Evolutionary conservation across 805 yeast genomes (phyloP).

Genomic region (Zygoascus tannicola): DNA sequence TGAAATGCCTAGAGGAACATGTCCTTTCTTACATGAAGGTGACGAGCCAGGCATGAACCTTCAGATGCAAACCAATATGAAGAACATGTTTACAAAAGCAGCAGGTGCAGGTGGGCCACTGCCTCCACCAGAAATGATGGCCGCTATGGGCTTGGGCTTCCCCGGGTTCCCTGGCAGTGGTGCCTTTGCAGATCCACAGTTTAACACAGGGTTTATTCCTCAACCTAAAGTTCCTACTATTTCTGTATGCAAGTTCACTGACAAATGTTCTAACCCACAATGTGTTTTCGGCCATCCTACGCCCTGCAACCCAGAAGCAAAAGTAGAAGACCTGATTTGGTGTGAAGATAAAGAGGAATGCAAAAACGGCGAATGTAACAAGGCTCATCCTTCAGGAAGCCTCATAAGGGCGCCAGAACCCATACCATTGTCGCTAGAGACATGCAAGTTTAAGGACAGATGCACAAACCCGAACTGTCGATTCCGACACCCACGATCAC

Average conservation of each 20-base stretch:
- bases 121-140: constrained; percentile 3
- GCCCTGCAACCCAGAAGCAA: constrained; percentile 67
- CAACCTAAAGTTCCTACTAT: constrained; percentile 3
- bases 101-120: background rate
- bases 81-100: background rate
- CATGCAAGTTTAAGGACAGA: constrained; percentile 67
- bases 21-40: constrained; percentile 74
- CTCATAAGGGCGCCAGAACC: constrained; percentile 27
- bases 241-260: constrained; percentile 65
- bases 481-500: constrained; percentile 72
- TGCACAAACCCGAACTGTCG: constrained; percentile 76
- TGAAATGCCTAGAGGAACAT: constrained; percentile 70
- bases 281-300: constrained; percentile 93
- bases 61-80: background rate
- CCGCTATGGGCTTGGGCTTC: background rate
- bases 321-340: constrained; percentile 59
- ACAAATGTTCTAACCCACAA: constrained; percentile 60
- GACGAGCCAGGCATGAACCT: constrained; percentile 42
- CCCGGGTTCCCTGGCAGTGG: background rate
- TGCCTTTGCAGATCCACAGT: background rate
- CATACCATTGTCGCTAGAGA: constrained; percentile 47
- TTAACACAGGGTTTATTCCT: background rate
- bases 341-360: constrained; percentile 65
- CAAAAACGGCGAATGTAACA: constrained; percentile 49
- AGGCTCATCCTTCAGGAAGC: constrained; percentile 77